phyloP scores from a whole-genome alignment of 208 protist genomes.

The Trichomonas tenax region DNA sequence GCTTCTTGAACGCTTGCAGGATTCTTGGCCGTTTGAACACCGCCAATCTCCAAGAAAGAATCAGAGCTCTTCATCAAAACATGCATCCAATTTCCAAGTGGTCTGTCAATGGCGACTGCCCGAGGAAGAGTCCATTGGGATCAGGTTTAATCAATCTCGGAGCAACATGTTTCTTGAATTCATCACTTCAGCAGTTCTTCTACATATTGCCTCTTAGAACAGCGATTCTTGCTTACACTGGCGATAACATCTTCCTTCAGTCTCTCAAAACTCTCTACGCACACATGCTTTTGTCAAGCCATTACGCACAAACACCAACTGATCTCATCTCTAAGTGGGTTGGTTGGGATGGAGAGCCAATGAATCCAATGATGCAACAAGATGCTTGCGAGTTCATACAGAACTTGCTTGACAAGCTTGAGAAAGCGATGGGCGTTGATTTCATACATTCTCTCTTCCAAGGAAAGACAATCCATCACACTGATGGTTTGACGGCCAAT shows the following conservation, averaged over 20 bases:
- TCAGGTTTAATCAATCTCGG: not conserved
- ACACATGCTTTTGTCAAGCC: not conserved
- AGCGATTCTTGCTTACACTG: not conserved
- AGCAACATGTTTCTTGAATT: not conserved
- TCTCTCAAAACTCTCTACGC: not conserved
- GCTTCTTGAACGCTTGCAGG: not conserved
- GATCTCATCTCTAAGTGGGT: not conserved
- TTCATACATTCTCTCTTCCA: not conserved
- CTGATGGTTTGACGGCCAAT: not conserved
- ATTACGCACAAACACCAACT: not conserved
- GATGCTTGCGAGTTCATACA: not conserved
- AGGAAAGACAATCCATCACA: not conserved
- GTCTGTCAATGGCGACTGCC: not conserved
- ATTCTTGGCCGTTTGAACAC: not conserved
- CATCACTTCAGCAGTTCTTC: not conserved
- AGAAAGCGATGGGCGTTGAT: not conserved
- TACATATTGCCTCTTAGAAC: not conserved
- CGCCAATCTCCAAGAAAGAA: not conserved
- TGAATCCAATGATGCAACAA: slow-evolving; percentile 4
- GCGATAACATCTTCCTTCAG: not conserved
- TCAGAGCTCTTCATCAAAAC: not conserved
- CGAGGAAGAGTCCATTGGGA: not conserved
- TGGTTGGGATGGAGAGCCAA: not conserved
- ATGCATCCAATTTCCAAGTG: not conserved
- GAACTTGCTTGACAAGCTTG: not conserved